Base-by-base conservation (phyloP, 768 basidiomycete species). In the Naematelia encephala region DNA sequence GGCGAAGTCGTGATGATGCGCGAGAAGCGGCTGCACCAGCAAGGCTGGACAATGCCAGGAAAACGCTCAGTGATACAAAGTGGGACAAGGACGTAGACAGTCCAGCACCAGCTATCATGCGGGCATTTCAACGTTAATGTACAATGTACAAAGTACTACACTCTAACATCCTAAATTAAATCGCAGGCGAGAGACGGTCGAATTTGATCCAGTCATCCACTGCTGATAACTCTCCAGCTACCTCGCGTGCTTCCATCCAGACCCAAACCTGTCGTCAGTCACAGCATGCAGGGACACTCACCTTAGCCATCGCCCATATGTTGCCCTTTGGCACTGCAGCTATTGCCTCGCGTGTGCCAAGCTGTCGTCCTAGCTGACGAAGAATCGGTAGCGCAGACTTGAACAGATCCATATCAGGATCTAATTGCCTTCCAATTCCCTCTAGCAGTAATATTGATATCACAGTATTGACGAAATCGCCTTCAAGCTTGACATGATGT, bases 401-500 rank as follows among this genome's bases (percentile, higher is more conserved):
- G 82, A 99, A 97, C 59, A 99, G 76, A 79, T 99, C 96, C 77
- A 98, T 79, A 12, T 82, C 82, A 1, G 96, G 93, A 78, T 99
- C 92, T 63, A 99, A 76, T 79, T 88, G 91, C 59, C 94, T 80
- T 21, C 96, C 96, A 66, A 99, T 97, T 1, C 96, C 96, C 78
- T 99, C 96, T 54, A 99, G 80, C 42, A 99, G 77, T 54, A 99
- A 78, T 56, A 97, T 91, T 10, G 89, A 90, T 59, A 99, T 88
- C 60, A 99, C 91, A 0, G 96, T 98, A 78, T 99, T 99, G 46
- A 98, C 86, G 73, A 99, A 99, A 76, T 98, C 96, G 13, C 87
- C 91, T 79, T 99, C 94, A 86, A 99, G 89, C 81, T 91, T 97
- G 63, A 98, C 96, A 72, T 96, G 94, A 76, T 97, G 93, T 64